Base-by-base conservation (phyloP, 352 stramenopile genomes). In the Phytopythium delawarense region DNA sequence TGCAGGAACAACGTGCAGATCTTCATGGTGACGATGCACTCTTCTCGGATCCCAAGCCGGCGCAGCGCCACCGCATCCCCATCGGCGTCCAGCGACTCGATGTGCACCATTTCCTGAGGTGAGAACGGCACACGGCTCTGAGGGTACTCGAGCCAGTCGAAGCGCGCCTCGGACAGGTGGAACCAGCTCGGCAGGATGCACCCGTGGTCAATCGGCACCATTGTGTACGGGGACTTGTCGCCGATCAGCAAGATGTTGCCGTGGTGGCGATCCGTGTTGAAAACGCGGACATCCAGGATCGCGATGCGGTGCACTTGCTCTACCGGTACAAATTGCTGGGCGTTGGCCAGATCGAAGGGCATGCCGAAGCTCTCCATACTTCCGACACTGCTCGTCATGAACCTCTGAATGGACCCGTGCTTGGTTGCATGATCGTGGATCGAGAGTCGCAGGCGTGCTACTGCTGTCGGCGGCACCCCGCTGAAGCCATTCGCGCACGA, bases 281-380 rank as follows among this genome's bases (percentile, higher is more conserved):
- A 93, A 34, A 96, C 70, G 3, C 88, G 81, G 16, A 94, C 62
- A 35, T 96, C 88, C 16, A 96, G 64, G 21, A 96, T 51, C 0
- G 76, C 88, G 48, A 96, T 94, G 52, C 78, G 78, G 34, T 96
- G 88, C 21, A 96, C 81, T 49, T 96, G 84, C 8, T 89, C 81
- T 1, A 89, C 78, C 0, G 79, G 70, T 1, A 88, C 79, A 44
- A 92, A 92, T 49, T 73, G 70, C n/a, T 65, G 64, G 1, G 84
- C 81, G 57, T 86, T 85, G 3, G 64, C 57, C 6, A 85, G 66
- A 18, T 91, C 72, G 25, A 86, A 88, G 3, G 81, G 78, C 81
- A 92, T 91, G 30, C 88, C 88, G 51, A 89, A 92, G 7, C 88
- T 84, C 40, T 92, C 84, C 80, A 92, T 91, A 37, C 81, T 91